A percentile compares a stretch with the other conserved stretches of the same genome.
Conservation (phyloP, 352 stramenopile species). For the Pythium guiyangense region DNA sequence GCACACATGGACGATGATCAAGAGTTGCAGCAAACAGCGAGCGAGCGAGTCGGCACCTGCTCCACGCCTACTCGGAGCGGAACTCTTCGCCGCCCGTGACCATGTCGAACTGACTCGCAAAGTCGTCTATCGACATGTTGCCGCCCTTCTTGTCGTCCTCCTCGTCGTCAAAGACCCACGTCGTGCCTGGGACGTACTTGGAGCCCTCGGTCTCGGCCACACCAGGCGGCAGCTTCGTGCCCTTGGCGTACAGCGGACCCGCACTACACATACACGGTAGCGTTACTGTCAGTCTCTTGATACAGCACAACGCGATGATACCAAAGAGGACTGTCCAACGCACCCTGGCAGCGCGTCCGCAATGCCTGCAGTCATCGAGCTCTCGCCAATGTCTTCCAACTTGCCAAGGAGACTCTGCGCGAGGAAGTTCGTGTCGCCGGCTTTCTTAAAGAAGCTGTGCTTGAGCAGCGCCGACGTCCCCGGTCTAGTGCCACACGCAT, state of each 20-base stretch:
- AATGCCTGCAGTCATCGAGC: constrained; percentile 80
- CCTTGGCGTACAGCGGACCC: constrained; percentile 80
- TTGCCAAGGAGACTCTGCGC: constrained; percentile 63
- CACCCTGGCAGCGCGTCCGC: constrained; percentile 79
- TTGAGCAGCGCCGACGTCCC: constrained; percentile 80
- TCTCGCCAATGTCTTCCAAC: constrained; percentile 87
- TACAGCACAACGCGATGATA: not conserved
- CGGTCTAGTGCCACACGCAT: constrained; percentile 30
- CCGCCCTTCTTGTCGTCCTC: constrained; percentile 51
- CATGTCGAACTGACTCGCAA: constrained; percentile 85
- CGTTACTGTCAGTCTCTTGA: not conserved
- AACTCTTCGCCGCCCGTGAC: constrained; percentile 84
- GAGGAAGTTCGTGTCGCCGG: constrained; percentile 61
- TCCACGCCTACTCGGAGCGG: constrained; percentile 57
- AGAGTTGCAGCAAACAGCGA: too few relatives aligned
- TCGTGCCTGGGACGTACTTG: constrained; percentile 86
- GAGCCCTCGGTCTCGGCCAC: constrained; percentile 53
- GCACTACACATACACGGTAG: constrained; percentile 25
- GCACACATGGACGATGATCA: not conserved
- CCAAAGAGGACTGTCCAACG: constrained; percentile 5
- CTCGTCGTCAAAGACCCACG: constrained; percentile 88
- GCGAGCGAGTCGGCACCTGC: not conserved
- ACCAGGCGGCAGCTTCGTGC: constrained; percentile 62
- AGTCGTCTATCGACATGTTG: constrained; percentile 82
- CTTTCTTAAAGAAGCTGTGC: constrained; percentile 90